phyloP scores from a whole-genome alignment of 78 protist species.

The Diacronema lutheri region DNA sequence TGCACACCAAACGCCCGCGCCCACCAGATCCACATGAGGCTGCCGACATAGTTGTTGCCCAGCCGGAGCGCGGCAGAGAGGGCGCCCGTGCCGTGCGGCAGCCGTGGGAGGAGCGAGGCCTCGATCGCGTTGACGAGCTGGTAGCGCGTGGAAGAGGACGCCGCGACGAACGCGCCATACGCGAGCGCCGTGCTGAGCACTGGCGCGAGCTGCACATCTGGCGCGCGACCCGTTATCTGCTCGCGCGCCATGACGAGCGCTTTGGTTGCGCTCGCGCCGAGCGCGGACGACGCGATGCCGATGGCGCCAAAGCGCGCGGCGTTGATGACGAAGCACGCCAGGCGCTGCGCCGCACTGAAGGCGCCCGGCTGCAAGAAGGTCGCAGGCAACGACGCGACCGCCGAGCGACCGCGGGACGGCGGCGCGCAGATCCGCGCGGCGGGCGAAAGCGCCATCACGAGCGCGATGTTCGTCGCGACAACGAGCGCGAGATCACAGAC shows the following conservation, averaged over 20 bases:
- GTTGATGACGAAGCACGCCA: constrained; percentile 1
- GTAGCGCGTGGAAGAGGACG: not conserved
- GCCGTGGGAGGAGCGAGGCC: not conserved
- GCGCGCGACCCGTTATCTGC: not conserved
- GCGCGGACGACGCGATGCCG: not conserved
- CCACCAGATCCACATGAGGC: no score
- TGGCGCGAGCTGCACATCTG: not conserved
- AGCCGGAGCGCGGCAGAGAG: no score
- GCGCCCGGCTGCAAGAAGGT: not conserved
- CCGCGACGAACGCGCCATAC: not conserved
- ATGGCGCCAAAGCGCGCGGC: not conserved
- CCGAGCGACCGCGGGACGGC: not conserved
- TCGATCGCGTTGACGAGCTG: constrained; percentile 9
- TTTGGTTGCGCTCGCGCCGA: not conserved
- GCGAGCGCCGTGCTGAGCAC: not conserved
- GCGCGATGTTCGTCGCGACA: not conserved
- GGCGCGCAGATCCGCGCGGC: not conserved
- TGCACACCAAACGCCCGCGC: no score
- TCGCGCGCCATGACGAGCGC: not conserved
- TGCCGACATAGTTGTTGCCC: no score
- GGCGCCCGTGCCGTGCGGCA: not conserved
- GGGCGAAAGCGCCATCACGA: not conserved
- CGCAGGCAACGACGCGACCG: not conserved
- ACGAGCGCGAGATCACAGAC: not conserved
- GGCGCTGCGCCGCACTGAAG: not conserved